Evolutionary conservation across 2,329 filamentous ascomycete species (phyloP), one percentile per base, ranked within the genome.

Genomic region (Monosporascus sp.): DNA sequence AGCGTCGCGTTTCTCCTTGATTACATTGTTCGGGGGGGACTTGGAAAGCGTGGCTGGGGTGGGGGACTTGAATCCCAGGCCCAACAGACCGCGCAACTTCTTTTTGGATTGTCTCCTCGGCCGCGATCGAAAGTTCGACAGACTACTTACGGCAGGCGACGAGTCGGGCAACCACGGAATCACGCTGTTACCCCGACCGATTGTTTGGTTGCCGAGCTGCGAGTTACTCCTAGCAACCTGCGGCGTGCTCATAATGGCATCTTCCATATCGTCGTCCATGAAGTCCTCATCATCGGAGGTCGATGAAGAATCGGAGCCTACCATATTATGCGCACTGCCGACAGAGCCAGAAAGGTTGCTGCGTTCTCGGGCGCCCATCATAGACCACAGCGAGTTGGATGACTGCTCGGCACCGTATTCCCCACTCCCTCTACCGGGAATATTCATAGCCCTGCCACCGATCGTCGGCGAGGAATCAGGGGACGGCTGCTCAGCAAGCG

Each of bases 381-480:
- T 82, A 14, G 86, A 86, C 83, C 89, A 92, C 24, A 87, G 74
- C 7, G 84, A 85, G 17, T 83, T 86, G 18, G 87, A 86, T 3
- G 86, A 87, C 59, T 91, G 88, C 38, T 82, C 77, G 15, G 75
- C 71, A 11, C 74, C 75, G 60, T 77, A 79, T 25, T 81, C 76
- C 35, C 74, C 73, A 46, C 68, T 70, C 54, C 76, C 72, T 49
- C 80, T 75, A 43, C 74, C 73, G 7, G 82, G 83, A 48, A 86
- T 86, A 63, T 80, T 83, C 76, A 86, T 82, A 25, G 78, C 82
- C 57, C 76, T 72, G 38, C 88, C 84, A 50, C 86, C 85, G 51
- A 94, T 86, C 14, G 87, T 92, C 1, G 94, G 94, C 1, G 92
- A 97, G 0, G 90, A 94, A 68, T 96, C 91, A 3, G 92, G 91